Evolutionary conservation across 306 rosid genomes (phyloP).

Genomic region (Crataegus laevigata): DNA sequence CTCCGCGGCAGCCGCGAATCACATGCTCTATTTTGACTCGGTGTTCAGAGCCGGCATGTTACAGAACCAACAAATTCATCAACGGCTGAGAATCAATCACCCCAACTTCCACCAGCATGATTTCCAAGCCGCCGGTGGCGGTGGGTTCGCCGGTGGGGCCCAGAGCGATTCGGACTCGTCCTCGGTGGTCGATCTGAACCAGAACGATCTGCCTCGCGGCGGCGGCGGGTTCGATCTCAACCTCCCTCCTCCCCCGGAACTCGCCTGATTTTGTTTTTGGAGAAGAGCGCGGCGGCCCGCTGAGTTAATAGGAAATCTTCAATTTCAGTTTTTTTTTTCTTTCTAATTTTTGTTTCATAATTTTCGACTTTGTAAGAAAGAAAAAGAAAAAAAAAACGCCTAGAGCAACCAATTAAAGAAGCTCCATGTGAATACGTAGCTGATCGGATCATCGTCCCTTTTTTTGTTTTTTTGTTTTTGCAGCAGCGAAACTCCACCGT

Average conservation of each 20-base stretch:
- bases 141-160: conserved; percentile 2
- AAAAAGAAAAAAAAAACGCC: neutral
- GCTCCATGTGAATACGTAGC: conserved; percentile 24
- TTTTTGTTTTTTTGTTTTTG: conserved; percentile 32
- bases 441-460: neutral
- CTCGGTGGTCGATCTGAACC: conserved; percentile 31
- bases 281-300: neutral
- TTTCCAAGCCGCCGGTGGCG: conserved; percentile 4
- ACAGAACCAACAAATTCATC: conserved; percentile 8
- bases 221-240: conserved; percentile 30
- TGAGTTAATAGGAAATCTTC: neutral
- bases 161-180: conserved; percentile 48
- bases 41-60: conserved; percentile 39
- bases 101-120: conserved; percentile 7
- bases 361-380: neutral
- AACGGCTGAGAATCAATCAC: conserved; percentile 20
- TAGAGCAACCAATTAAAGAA: neutral
- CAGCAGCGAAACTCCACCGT: conserved; percentile 14
- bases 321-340: neutral
- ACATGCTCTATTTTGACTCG: conserved; percentile 35
- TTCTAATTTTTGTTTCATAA: neutral
- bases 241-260: conserved; percentile 38
- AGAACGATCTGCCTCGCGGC: conserved; percentile 18
- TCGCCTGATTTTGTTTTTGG: conserved; percentile 14
- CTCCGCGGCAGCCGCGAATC: conserved; percentile 21